These are phyloP conservation scores for Cantharellus anzutake DNA, from an alignment of 768 basidiomycete genomes.

Conservation along the genomic window DNA sequence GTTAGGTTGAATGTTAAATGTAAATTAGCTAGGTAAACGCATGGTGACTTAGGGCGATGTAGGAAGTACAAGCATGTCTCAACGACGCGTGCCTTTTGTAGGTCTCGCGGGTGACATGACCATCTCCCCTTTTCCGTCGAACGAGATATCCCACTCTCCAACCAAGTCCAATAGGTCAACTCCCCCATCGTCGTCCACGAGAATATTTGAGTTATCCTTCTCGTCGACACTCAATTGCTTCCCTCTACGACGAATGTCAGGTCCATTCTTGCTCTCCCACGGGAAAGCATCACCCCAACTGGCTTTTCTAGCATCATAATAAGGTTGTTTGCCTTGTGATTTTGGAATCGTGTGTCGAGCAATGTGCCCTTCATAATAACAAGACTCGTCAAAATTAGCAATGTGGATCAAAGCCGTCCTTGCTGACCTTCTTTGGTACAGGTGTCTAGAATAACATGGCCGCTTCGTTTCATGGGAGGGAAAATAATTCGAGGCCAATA, in stretches of 20 bases:
- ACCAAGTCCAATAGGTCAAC: not conserved
- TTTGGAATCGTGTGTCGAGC: constrained; percentile 83
- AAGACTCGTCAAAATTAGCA: not conserved
- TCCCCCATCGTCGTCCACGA: not conserved
- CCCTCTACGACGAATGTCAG: constrained; percentile 32
- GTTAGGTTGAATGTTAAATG: too few relatives aligned
- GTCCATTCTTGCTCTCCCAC: constrained; percentile 61
- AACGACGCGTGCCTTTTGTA: not conserved
- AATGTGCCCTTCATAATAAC: constrained; percentile 46
- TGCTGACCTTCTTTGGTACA: constrained; percentile 62
- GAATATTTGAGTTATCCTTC: not conserved
- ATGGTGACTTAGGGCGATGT: not conserved
- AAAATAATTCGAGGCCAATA: constrained; percentile 83
- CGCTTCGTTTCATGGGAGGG: constrained; percentile 79
- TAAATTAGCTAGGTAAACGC: too few relatives aligned
- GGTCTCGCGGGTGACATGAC: not conserved
- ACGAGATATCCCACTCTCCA: not conserved
- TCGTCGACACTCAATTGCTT: not conserved
- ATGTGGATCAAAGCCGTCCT: not conserved
- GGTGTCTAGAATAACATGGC: constrained; percentile 80
- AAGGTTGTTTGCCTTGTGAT: constrained; percentile 89
- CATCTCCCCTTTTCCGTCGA: not conserved
- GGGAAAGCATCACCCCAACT: constrained; percentile 93
- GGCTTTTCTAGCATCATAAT: constrained; percentile 87
- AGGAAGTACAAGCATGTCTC: not conserved